A percentile compares a stretch with the other conserved stretches of the same genome.
Evolutionary conservation across 106 monocot species (phyloP).

Genomic region (Dactylorhiza incarnata): DNA sequence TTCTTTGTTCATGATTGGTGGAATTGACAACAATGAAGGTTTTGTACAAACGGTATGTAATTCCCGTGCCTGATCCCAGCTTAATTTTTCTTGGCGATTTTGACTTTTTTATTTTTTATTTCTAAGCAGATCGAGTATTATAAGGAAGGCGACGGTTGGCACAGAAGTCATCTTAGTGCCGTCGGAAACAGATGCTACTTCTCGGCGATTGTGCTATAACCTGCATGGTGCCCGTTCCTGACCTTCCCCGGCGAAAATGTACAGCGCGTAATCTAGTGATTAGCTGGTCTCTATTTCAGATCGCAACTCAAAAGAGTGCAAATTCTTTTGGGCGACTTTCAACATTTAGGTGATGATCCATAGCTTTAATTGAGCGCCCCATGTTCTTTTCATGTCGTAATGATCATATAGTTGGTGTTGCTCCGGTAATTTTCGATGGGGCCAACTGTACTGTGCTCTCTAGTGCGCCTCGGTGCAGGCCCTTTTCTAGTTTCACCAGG

Average conservation of each 20-base stretch:
- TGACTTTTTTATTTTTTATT: background rate
- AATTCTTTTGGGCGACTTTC: too few species aligned
- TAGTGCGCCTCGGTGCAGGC: too few species aligned
- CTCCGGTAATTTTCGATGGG: too few species aligned
- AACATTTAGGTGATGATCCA: too few species aligned
- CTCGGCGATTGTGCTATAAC: constrained; percentile 41
- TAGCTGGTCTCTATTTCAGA: too few species aligned
- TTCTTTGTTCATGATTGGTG: constrained; percentile 48
- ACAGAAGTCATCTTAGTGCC: constrained; percentile 13
- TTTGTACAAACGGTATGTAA: constrained; percentile 38
- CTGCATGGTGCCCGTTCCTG: background rate
- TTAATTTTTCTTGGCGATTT: background rate
- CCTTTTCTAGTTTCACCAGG: too few species aligned
- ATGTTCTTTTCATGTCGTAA: too few species aligned
- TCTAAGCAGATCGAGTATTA: constrained; percentile 61
- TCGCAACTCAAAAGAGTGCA: too few species aligned
- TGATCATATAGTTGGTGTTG: too few species aligned
- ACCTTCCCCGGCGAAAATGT: background rate
- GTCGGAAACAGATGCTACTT: constrained; percentile 51
- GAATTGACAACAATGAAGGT: constrained; percentile 17
- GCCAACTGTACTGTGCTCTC: too few species aligned
- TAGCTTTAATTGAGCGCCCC: too few species aligned
- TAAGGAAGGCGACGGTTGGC: constrained; percentile 48
- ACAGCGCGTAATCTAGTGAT: too few species aligned
- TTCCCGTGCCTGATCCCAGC: background rate